phyloP scores from a whole-genome alignment of 2,329 filamentous ascomycete genomes.

The Monilinia fructigena region DNA sequence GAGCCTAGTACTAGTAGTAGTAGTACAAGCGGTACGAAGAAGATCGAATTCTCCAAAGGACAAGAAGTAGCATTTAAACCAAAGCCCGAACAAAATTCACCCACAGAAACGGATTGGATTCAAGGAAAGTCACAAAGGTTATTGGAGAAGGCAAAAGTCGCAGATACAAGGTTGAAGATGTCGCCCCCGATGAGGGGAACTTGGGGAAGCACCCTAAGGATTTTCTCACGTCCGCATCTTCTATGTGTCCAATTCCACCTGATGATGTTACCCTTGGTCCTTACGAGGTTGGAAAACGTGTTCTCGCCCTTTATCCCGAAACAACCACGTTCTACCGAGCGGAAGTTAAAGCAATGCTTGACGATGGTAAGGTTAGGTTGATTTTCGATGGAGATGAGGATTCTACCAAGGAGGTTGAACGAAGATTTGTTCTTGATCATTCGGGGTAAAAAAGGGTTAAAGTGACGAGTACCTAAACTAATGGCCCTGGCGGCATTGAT shows the following conservation, averaged over 20 bases:
- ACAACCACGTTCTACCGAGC: constrained; percentile 86
- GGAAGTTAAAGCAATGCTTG: constrained; percentile 67
- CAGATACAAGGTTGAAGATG: constrained; percentile 77
- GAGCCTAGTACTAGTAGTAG: constrained; percentile 30
- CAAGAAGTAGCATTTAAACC: constrained; percentile 67
- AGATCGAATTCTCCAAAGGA: constrained; percentile 58
- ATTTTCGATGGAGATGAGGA: constrained; percentile 81
- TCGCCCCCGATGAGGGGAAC: constrained; percentile 67
- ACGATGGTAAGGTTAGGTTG: constrained; percentile 56
- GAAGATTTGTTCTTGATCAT: constrained; percentile 75
- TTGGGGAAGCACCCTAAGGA: constrained; percentile 53
- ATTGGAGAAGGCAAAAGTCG: constrained; percentile 74
- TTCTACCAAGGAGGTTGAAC: constrained; percentile 71
- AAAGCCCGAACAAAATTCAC: constrained; percentile 47
- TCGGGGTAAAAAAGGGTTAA: constrained; percentile 29
- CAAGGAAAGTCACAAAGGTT: constrained; percentile 76
- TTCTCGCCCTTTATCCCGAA: constrained; percentile 76
- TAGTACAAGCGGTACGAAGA: constrained; percentile 40
- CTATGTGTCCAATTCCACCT: constrained; percentile 74
- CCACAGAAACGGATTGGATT: constrained; percentile 63
- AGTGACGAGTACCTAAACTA: background rate
- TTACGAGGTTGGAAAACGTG: constrained; percentile 63
- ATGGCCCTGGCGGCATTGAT: background rate
- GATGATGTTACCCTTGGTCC: constrained; percentile 59
- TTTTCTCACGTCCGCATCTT: constrained; percentile 70